phyloP scores from a whole-genome alignment of 2,329 filamentous ascomycete species.

The Neurospora sp. region DNA sequence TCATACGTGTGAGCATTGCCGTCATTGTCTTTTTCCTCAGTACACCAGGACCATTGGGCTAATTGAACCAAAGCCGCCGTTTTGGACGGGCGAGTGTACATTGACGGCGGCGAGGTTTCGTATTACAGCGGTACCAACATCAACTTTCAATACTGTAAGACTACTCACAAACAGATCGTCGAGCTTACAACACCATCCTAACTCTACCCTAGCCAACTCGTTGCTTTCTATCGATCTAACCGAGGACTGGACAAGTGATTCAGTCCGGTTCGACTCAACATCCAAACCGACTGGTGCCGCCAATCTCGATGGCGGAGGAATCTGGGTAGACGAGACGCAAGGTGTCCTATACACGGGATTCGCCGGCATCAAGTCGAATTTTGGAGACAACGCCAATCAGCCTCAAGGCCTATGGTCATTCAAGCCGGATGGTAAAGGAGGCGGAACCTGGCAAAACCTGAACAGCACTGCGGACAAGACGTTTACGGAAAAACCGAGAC shows the following conservation, averaged over 20 bases:
- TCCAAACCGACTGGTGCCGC: slow-evolving; percentile 9
- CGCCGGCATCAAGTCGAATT: slow-evolving; percentile 8
- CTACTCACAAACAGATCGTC: neutral
- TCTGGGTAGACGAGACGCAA: slow-evolving; percentile 12
- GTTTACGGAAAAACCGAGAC: slow-evolving; percentile 9
- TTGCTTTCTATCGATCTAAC: slow-evolving; percentile 14
- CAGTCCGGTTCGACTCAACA: slow-evolving; percentile 7
- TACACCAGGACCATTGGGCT: neutral
- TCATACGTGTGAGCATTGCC: slow-evolving; percentile 15
- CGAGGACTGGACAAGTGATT: slow-evolving; percentile 10
- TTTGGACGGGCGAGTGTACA: slow-evolving; percentile 14
- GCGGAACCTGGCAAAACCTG: slow-evolving; percentile 11
- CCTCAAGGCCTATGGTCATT: slow-evolving; percentile 15
- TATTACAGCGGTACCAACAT: slow-evolving; percentile 9
- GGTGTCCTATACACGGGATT: slow-evolving; percentile 13
- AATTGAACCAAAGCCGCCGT: slow-evolving; percentile 12
- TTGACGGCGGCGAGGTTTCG: slow-evolving; percentile 17
- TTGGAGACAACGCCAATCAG: slow-evolving; percentile 6
- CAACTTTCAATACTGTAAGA: slow-evolving; percentile 15
- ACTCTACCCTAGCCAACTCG: slow-evolving; percentile 7
- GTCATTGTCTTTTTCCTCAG: neutral
- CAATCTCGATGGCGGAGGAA: slow-evolving; percentile 8
- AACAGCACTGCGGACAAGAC: slow-evolving; percentile 8
- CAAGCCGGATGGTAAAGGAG: slow-evolving; percentile 5
- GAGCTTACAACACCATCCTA: neutral